Evolutionary conservation across 768 basidiomycete genomes (phyloP), one percentile per base, ranked within the genome.

Genomic region (Psilocybe subaeruginosa): DNA sequence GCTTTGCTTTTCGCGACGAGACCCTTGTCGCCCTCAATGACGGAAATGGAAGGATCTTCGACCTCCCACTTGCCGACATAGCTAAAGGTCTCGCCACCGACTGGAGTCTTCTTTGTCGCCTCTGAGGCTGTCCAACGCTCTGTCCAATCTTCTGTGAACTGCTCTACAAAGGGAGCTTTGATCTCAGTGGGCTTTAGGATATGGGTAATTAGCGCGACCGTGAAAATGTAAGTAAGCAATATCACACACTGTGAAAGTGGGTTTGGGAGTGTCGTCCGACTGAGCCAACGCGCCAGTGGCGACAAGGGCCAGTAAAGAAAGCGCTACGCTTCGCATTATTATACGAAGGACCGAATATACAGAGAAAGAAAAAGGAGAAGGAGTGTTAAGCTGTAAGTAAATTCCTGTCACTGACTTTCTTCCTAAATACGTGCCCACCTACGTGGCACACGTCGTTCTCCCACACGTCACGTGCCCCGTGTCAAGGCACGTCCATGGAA

Each of bases 11-110:
- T 96, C 7, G 93, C 93, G 43, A 99, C 95, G 68, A 98, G 88
- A 71, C 92, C 97, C 72, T 86, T 85, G 79, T 97, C 95, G 66
- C 93, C 95, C 23, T 85, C 82, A 70, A 98, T 80, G 73, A 92
- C 85, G 46, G 89, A 84, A 63, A 81, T 79, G 41, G 88, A 77
- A 56, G 96, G 88, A 49, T 95, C 93, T 78, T 99, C 96, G 69
- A 99, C 94, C 67, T 88, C 83, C 97, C 97, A 99, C 73, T 94
- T 86, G 71, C 97, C 97, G 72, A 98, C 95, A 75, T 98, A 97
- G 72, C 91, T 93, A 82, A 95, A 97, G 41, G 89, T 98, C 83
- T 99, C 97, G 65, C 92, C 89, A 64, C 95, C 93, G 58, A 93
- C 93, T 53, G 94, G 90, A 12, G 95, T 97, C 86, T 97, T 95